Evolutionary conservation across 768 basidiomycete genomes (phyloP), one percentile per base, ranked within the genome.

Genomic region (Mycena rosella): DNA sequence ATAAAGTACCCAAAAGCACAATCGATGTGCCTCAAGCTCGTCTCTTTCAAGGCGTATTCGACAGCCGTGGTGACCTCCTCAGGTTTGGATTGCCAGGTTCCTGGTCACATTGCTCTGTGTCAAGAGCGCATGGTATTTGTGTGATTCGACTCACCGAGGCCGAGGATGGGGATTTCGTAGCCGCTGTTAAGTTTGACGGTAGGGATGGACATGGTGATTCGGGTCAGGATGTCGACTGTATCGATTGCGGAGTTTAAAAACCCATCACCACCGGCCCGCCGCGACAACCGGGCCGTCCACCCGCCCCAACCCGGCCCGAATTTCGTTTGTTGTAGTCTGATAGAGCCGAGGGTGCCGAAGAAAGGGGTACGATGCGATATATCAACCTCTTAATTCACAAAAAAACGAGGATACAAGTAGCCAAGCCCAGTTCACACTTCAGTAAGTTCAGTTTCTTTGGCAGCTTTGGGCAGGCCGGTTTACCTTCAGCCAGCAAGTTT

Each of bases 51-150:
- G 1, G 94, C 94, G 71, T 86, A 85, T 61, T 85, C 84, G 29
- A 96, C 95, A 3, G 95, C 95, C 44, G 80, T 70, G 15, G 81
- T 80, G 36, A 93, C 94, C 69, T 94, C 89, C 54, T 91, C 90
- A 4, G 91, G 83, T 70, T 88, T 86, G 47, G 91, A 89, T 78
- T 93, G 90, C 93, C 93, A 95, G 18, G 95, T 95, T 18, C 93
- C 93, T 91, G 69, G 29, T 65, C 52, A 38, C 58, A 58, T 47
- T 13, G 54, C 67, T 24, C 42, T n/a, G 42, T n/a, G 42, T 47
- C 52, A 44, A 59, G 15, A 64, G 42, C 8, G 15, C 14, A 22
- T 4, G 32, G 24, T 11, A 17, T 14, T 18, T 4, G 13, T 18
- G 34, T 7, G 20, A 17, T 52, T 1, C 1, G 4, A 70, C 78